phyloP scores from a whole-genome alignment of 31 red algal species.

The Porphyra umbilicalis region DNA sequence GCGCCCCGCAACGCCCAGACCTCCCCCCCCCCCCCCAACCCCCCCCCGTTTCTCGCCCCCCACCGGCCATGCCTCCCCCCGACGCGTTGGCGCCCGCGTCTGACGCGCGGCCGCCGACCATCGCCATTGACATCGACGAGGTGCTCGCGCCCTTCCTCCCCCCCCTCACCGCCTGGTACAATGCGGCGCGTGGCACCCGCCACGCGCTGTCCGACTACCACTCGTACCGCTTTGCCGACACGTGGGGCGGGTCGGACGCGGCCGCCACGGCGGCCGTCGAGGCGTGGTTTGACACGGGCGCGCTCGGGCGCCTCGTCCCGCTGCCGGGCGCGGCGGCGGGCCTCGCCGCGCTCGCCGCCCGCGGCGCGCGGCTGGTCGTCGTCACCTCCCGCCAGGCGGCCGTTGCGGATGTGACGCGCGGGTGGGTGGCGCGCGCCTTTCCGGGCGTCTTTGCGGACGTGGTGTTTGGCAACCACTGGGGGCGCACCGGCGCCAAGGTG shows the following conservation, averaged over 20 bases:
- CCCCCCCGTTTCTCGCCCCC: too few relatives aligned
- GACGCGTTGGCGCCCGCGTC: too few relatives aligned
- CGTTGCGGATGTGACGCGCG: conserved; percentile 47
- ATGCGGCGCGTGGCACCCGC: conserved; percentile 39
- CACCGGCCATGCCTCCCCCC: too few relatives aligned
- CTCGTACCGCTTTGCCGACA: conserved; percentile 56
- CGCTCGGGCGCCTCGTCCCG: conserved; percentile 36
- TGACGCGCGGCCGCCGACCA: conserved; percentile 13
- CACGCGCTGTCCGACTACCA: conserved; percentile 29
- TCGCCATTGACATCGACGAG: conserved; percentile 86
- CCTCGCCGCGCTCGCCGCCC: conserved; percentile 17
- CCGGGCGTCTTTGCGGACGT: conserved; percentile 42
- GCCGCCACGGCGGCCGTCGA: conserved; percentile 58
- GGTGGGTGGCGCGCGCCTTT: conserved; percentile 46
- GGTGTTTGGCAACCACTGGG: conserved; percentile 81
- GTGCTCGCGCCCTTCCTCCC: conserved; percentile 63
- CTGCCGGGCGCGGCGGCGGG: conserved; percentile 46
- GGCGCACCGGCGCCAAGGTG: conserved; percentile 21
- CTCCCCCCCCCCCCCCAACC: too few relatives aligned
- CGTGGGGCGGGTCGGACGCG: conserved; percentile 79
- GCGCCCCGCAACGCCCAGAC: too few relatives aligned
- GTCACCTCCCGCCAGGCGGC: conserved; percentile 74
- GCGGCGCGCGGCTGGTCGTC: conserved; percentile 54
- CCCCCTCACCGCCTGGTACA: conserved; percentile 59
- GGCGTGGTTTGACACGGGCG: conserved; percentile 47